Evolutionary conservation across 2,329 filamentous ascomycete species (phyloP), one percentile per base, ranked within the genome.

Genomic region (Xylaria hypoxylon): DNA sequence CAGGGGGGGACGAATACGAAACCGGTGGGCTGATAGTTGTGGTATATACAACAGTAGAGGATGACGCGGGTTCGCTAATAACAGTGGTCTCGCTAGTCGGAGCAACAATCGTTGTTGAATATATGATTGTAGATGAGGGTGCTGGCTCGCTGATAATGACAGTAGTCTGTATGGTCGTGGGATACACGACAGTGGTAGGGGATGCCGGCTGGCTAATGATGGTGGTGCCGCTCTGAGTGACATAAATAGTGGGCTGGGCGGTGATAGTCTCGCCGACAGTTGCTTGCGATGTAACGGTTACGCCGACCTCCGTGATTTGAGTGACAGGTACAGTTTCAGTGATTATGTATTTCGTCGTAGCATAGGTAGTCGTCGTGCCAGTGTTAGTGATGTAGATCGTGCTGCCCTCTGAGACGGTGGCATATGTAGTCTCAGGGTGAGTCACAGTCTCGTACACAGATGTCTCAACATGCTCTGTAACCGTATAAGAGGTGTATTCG

Each of bases 321-420:
- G 81, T 85, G 26, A 80, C 76, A 0, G 81, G 80, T 33, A 83
- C 71, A 2, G 82, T 78, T 52, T 79, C 76, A 22, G 78, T 80
- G 40, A 80, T 66, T 19, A 78, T 75, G 74, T 76, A 64, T 65
- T 81, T 71, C 50, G 79, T 75, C 10, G 81, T 80, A 28, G 74
- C 72, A 26, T 76, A 77, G 2, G 80, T 72, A 6, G 80, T 83
- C 73, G 81, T 75, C 2, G 81, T 83, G 64, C 76, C 75, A 6
- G 83, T 85, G 67, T 78, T 70, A 5, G 80, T 83, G 52, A 83
- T 63, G 55, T 80, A 78, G 50, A 81, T 72, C 10, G 81, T 84
- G 52, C 71, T 76, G 26, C 80, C 80, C 61, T 76, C 71, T 1
- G 80, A 78, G 45, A 82, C 76, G n/a, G 83, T 84, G 5, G 81